Conservation (phyloP, 768 basidiomycete genomes). For the Tylopilus intermedius region DNA sequence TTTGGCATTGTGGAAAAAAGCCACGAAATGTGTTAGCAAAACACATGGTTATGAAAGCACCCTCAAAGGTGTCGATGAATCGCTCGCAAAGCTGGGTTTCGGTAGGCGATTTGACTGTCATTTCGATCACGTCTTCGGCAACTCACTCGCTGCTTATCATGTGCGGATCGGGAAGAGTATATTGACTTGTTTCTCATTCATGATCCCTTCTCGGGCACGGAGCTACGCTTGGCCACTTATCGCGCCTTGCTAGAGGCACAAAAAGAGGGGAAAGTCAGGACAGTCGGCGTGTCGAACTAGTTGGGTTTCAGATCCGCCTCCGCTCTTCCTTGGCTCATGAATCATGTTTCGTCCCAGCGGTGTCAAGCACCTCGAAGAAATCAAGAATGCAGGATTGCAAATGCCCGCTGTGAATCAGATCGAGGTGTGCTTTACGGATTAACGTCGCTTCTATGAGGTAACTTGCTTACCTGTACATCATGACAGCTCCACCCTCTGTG, state of each 20-base stretch:
- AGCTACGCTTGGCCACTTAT: constrained; percentile 66
- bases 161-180: constrained; percentile 38
- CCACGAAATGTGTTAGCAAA: constrained; percentile 58
- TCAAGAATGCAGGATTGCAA: constrained; percentile 54
- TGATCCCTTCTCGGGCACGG: constrained; percentile 59
- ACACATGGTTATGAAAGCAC: constrained; percentile 62
- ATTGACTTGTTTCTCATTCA: constrained; percentile 79
- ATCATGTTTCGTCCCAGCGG: constrained; percentile 38
- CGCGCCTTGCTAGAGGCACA: constrained; percentile 63
- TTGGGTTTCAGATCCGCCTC: constrained; percentile 31
- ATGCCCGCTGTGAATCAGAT: constrained; percentile 77
- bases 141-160: background rate
- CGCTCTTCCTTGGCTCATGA: background rate
- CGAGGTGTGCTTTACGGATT: constrained; percentile 44
- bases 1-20: constrained; percentile 31
- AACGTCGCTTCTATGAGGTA: background rate
- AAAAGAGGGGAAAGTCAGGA: constrained; percentile 58
- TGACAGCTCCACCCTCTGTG: constrained; percentile 73
- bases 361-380: constrained; percentile 71
- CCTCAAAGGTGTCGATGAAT: constrained; percentile 53
- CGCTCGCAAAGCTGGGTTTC: constrained; percentile 53
- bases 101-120: constrained; percentile 36
- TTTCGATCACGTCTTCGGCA: constrained; percentile 6
- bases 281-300: constrained; percentile 85
- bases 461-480: constrained; percentile 1